These are phyloP conservation scores for Skeletonema tropicum DNA, from an alignment of 108 stramenopile species.

Conservation along the genomic window DNA sequence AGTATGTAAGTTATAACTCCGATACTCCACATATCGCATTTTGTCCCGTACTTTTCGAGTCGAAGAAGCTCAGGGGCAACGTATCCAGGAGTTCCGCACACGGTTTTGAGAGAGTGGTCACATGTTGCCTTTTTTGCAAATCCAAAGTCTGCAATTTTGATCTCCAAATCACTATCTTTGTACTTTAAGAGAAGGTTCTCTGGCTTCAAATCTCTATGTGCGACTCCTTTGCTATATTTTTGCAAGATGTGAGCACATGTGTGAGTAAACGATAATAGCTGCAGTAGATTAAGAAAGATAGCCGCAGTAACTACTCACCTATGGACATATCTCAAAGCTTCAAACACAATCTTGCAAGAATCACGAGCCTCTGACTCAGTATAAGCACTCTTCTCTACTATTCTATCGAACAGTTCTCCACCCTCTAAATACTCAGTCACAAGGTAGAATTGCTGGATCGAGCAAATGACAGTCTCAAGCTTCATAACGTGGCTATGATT, in stretches of 20 bases:
- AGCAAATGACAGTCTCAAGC: constrained; percentile 77
- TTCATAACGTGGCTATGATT: constrained; percentile 86
- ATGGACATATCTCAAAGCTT: constrained; percentile 89
- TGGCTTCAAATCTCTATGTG: constrained; percentile 92
- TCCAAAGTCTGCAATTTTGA: constrained; percentile 99
- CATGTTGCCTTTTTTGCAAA: constrained; percentile 78
- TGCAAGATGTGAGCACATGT: constrained; percentile 2
- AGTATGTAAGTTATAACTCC: constrained; percentile 96
- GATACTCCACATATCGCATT: constrained; percentile 92
- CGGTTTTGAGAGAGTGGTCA: constrained; percentile 64
- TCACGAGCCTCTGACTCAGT: constrained; percentile 95
- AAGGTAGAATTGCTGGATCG: constrained; percentile 60
- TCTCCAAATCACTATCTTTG: constrained; percentile 80
- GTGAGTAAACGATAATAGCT: too few species aligned
- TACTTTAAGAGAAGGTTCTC: constrained; percentile 86
- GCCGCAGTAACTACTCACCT: too few species aligned
- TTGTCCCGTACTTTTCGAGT: constrained; percentile 64
- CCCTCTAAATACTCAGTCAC: constrained; percentile 81
- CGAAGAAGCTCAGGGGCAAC: constrained; percentile 82
- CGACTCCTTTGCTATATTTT: constrained; percentile 66
- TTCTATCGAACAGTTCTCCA: constrained; percentile 93
- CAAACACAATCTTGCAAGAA: constrained; percentile 80
- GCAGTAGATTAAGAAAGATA: too few species aligned
- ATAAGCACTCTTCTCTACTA: constrained; percentile 92
- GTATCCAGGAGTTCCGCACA: constrained; percentile 78